A percentile compares a stretch with the other conserved stretches of the same genome.
Conservation (phyloP, 2,329 filamentous ascomycete species). For the Fonsecaea erecta region DNA sequence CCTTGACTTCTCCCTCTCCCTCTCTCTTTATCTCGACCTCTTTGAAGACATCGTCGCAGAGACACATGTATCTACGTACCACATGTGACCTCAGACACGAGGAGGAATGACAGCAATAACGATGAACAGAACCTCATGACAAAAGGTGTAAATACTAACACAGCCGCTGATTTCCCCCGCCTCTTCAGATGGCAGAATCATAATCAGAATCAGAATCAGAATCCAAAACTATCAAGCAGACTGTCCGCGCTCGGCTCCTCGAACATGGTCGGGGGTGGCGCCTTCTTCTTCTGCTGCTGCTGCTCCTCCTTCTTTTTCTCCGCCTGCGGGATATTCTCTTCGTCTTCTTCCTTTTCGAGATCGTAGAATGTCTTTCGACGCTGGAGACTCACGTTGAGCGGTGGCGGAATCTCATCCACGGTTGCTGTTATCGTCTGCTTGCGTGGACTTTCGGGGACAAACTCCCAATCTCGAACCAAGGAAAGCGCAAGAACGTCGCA, state of each 20-base stretch:
- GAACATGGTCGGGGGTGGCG: slow-evolving; percentile 74
- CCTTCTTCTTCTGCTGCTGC: slow-evolving; percentile 49
- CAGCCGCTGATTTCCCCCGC: background rate
- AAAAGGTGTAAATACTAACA: background rate
- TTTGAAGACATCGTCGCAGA: no score
- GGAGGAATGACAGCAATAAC: no score
- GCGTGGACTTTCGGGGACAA: slow-evolving; percentile 37
- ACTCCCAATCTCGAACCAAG: slow-evolving; percentile 64
- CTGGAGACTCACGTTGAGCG: slow-evolving; percentile 32
- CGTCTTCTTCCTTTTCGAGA: slow-evolving; percentile 73
- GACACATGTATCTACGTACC: no score
- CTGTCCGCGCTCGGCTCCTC: slow-evolving; percentile 90
- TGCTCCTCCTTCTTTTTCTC: slow-evolving; percentile 44
- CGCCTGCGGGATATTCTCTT: slow-evolving; percentile 48
- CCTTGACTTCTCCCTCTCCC: no score
- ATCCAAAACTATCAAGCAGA: slow-evolving; percentile 89
- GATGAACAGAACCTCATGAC: no score
- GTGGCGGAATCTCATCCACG: slow-evolving; percentile 43
- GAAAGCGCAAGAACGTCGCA: slow-evolving; percentile 89
- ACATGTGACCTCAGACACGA: no score
- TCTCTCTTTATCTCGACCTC: no score
- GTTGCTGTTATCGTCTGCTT: background rate
- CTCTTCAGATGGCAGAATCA: slow-evolving; percentile 65
- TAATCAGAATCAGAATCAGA: slow-evolving; percentile 64
- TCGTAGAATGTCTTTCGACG: slow-evolving; percentile 64